Evolutionary conservation across 768 basidiomycete genomes (phyloP), one percentile per base, ranked within the genome.

Genomic region (Naematelia aurantialba): DNA sequence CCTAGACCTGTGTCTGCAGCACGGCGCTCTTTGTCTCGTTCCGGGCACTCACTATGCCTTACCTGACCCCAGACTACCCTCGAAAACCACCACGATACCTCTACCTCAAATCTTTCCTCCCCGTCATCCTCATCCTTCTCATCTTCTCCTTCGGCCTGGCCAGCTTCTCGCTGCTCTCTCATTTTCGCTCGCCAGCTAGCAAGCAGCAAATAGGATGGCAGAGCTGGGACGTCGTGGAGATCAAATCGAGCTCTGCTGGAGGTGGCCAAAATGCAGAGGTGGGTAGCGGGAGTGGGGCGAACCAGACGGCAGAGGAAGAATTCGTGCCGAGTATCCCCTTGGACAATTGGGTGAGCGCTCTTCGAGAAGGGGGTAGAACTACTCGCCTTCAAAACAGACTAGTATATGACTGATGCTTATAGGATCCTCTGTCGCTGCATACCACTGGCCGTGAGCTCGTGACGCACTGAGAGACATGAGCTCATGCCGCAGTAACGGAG

Each of bases 171-270:
- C 79, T 91, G 21, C 84, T 94, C 29, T 87, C 90, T 68, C 88
- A 89, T 72, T 89, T 88, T 49, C 39, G 55, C 14, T 68, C 66
- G 11, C 74, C 75, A 5, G 72, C 69, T 1, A 42, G 30, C 13
- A 73, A 81, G 13, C 88, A 90, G 68, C 82, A 83, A 46, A 79
- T 96, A 19, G 90, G 90, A 26, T 93, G 91, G 91, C 91, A 93
- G 68, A 82, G 87, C 5, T 94, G 89, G 89, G 91, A 89, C 45
- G 69, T 82, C 2, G 80, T 91, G 5, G 57, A 53, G 53, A 56
- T 60, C 60, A 46, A 39, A 65, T 13, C 56, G 61, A 66, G 54
- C 22, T 31, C 30, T 48, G 34, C 53, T 31, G 54, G 29, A 13
- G 42, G 60, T 3, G 48, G 49, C 2, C 85, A 87, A 68, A 88